Evolutionary conservation across 1,284 basidiomycete genomes (phyloP).

Genomic region (Rhodotorula mucilaginosa): DNA sequence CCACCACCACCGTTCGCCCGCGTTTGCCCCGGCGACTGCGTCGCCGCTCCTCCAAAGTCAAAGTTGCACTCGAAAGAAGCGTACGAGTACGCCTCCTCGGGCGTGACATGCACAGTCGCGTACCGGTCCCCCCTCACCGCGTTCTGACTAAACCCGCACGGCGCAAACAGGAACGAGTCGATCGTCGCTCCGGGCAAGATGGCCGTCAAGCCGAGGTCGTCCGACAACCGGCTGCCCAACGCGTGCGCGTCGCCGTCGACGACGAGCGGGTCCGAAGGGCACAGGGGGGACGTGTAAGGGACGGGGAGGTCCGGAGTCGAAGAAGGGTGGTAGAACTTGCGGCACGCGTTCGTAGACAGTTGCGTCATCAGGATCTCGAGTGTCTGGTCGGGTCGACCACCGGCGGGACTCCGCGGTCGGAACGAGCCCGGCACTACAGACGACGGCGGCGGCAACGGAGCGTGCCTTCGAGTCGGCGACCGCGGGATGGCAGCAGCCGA

Average conservation of each 20-base stretch:
- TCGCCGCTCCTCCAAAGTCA: conserved; percentile 57
- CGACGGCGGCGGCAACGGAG: conserved; percentile 33
- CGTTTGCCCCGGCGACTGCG: conserved; percentile 10
- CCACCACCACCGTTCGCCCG: not conserved
- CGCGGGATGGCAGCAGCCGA: not conserved
- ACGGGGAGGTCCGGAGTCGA: conserved; percentile 26
- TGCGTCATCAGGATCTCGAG: conserved; percentile 99
- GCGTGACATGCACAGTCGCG: conserved; percentile 98
- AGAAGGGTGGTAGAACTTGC: conserved; percentile 70
- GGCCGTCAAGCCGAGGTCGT: conserved; percentile 72
- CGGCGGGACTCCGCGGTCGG: conserved; percentile 6
- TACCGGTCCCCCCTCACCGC: conserved; percentile 87
- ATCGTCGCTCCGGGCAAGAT: conserved; percentile 82
- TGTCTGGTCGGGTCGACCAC: conserved; percentile 70
- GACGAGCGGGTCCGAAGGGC: conserved; percentile 37
- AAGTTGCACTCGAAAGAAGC: conserved; percentile 99
- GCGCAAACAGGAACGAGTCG: conserved; percentile 90
- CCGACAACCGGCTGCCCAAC: conserved; percentile 67
- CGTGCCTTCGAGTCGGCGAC: conserved; percentile 7
- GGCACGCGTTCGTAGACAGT: conserved; percentile 70
- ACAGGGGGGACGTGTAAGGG: conserved; percentile 34
- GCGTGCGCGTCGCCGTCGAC: conserved; percentile 54
- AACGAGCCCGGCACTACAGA: conserved; percentile 35
- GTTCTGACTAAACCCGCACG: conserved; percentile 96
- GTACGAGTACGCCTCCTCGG: conserved; percentile 95